Conservation (phyloP, 257 asterid genomes). For the Orobanche coerulescens region DNA sequence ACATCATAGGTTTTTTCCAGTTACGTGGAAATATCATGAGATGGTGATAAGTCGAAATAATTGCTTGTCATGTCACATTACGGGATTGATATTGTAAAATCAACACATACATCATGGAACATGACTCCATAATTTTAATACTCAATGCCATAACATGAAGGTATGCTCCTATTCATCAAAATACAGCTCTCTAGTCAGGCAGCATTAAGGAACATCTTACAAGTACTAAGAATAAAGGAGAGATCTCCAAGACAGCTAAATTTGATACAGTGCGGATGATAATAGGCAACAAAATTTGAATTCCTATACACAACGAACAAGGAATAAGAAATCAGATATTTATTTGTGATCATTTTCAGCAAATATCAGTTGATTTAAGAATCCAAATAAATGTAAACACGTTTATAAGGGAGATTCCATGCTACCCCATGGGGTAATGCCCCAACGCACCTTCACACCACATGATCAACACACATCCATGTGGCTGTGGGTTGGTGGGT, state of each 20-base stretch:
- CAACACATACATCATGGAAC: no score
- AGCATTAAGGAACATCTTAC: background rate
- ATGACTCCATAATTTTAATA: no score
- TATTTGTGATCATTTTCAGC: conserved; percentile 5
- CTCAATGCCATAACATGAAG: conserved; percentile 22
- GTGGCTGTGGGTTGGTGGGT: no score
- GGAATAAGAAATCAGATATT: background rate
- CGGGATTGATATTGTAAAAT: no score
- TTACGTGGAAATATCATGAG: no score
- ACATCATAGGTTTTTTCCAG: no score
- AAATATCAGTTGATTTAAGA: background rate
- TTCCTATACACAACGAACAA: background rate
- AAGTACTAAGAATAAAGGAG: conserved; percentile 6
- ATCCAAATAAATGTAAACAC: background rate
- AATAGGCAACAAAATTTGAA: background rate
- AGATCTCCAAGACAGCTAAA: background rate
- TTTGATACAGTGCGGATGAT: background rate
- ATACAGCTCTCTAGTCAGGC: conserved; percentile 7
- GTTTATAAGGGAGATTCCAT: no score
- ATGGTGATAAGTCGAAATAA: no score
- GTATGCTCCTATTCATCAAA: background rate
- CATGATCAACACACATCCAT: no score
- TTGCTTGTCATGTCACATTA: no score
- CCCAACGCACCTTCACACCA: no score
- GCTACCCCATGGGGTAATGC: no score